Conservation (phyloP, 78 protist species). For the Thecamonas trahens region DNA sequence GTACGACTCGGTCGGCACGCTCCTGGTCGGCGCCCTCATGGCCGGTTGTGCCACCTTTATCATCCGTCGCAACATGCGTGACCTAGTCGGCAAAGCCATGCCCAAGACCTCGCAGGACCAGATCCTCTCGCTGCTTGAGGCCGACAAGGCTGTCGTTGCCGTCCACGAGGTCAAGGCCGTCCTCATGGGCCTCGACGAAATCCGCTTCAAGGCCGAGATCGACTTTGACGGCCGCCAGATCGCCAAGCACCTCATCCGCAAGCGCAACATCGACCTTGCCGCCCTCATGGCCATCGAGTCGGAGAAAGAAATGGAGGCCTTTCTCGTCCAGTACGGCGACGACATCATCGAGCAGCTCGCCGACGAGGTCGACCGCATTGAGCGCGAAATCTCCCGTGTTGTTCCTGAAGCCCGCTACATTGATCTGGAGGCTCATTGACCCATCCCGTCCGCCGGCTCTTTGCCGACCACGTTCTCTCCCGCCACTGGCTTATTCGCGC, state of each 20-base stretch:
- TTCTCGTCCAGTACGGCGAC: slow-evolving; percentile 5
- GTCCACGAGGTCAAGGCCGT: slow-evolving; percentile 35
- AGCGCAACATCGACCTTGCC: background rate
- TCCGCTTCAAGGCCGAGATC: slow-evolving; percentile 45
- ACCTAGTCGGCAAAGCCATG: slow-evolving; percentile 7
- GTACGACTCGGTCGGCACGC: slow-evolving; percentile 27
- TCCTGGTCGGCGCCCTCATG: slow-evolving; percentile 16
- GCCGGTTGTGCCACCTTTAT: slow-evolving; percentile 20
- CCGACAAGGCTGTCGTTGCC: too few species aligned
- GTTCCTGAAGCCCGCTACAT: slow-evolving; percentile 31
- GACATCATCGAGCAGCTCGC: slow-evolving; percentile 16
- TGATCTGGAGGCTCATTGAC: slow-evolving; percentile 20
- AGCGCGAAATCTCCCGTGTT: slow-evolving; percentile 7
- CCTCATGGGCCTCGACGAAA: slow-evolving; percentile 10
- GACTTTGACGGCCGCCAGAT: slow-evolving; percentile 18
- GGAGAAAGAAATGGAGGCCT: background rate
- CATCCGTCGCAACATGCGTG: slow-evolving; percentile 1
- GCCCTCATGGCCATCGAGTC: background rate
- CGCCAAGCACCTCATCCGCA: slow-evolving; percentile 1
- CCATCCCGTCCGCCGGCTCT: too few species aligned
- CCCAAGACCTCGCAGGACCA: too few species aligned
- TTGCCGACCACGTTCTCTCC: too few species aligned
- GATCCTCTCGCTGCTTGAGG: too few species aligned
- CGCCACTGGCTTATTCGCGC: too few species aligned
- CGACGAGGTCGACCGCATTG: slow-evolving; percentile 45